Evolutionary conservation across 306 rosid genomes (phyloP).

Genomic region (Sindora glabra): DNA sequence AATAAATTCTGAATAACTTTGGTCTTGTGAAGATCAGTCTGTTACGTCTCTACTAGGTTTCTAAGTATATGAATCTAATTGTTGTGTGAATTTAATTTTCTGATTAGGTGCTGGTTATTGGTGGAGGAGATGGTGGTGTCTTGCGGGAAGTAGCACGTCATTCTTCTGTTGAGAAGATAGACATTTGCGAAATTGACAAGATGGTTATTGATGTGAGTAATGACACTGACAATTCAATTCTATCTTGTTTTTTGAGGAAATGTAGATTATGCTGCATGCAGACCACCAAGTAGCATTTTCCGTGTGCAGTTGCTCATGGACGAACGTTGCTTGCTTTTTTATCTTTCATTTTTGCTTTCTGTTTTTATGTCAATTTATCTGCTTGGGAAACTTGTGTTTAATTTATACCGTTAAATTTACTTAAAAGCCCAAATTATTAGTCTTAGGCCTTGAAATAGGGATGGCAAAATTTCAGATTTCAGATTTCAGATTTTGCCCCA

Average conservation of each 20-base stretch:
- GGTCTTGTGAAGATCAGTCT: too few species aligned
- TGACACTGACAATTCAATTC: slow-evolving; percentile 1
- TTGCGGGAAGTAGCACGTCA: slow-evolving; percentile 93
- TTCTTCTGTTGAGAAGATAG: slow-evolving; percentile 73
- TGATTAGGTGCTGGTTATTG: slow-evolving; percentile 94
- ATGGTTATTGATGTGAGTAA: slow-evolving; percentile 88
- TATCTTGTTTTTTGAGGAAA: not conserved
- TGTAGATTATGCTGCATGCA: not conserved
- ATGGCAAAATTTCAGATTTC: too few species aligned
- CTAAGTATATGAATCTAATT: not conserved
- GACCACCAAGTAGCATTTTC: not conserved
- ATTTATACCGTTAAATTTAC: too few species aligned
- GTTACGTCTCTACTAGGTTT: not conserved
- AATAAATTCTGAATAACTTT: too few species aligned
- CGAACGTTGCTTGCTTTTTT: not conserved
- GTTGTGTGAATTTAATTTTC: slow-evolving; percentile 13
- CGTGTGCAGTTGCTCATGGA: too few species aligned
- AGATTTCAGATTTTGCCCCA: too few species aligned
- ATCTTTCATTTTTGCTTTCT: too few species aligned
- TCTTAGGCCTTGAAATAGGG: too few species aligned
- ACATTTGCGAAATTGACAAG: slow-evolving; percentile 96
- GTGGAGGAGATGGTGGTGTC: slow-evolving; percentile 99
- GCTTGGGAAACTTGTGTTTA: too few species aligned
- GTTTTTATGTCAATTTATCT: too few species aligned
- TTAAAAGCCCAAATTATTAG: too few species aligned